phyloP scores from a whole-genome alignment of 768 basidiomycete genomes.

The Lepiota venenata region DNA sequence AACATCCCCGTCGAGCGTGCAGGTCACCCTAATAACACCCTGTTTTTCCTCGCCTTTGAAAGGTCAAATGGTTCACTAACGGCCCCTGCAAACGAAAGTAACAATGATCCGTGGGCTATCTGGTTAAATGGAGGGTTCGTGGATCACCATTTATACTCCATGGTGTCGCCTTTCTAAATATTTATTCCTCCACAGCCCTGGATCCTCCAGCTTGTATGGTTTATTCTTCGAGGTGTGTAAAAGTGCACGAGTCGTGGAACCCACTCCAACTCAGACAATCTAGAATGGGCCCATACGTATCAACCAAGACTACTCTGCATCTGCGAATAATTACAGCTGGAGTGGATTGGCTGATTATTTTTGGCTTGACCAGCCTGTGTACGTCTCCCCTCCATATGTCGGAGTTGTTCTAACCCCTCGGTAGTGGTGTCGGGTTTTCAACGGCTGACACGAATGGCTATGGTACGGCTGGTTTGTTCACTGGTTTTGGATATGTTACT shows the following conservation, averaged over 20 bases:
- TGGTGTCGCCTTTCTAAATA: neutral
- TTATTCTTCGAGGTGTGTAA: constrained; percentile 59
- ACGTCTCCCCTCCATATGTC: constrained; percentile 11
- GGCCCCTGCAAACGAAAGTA: constrained; percentile 23
- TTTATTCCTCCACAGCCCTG: constrained; percentile 40
- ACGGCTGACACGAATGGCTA: constrained; percentile 63
- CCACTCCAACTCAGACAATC: neutral
- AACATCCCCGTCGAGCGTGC: constrained; percentile 59
- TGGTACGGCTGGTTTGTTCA: constrained; percentile 32
- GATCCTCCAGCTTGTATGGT: constrained; percentile 66
- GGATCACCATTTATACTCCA: neutral
- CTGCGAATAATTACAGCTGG: constrained; percentile 56
- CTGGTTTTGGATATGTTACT: neutral
- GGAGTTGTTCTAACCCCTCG: constrained; percentile 1
- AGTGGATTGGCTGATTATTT: constrained; percentile 59
- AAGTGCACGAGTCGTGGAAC: neutral
- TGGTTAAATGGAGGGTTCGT: constrained; percentile 73
- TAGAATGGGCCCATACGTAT: constrained; percentile 73
- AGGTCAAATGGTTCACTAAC: constrained; percentile 55
- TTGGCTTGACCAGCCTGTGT: constrained; percentile 77
- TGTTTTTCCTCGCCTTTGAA: constrained; percentile 68
- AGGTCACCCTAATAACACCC: constrained; percentile 59
- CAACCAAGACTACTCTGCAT: constrained; percentile 43
- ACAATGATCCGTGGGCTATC: constrained; percentile 61
- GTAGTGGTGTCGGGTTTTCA: constrained; percentile 53